These are phyloP conservation scores for Phlyctochytrium bullatum DNA, from an alignment of 192 early-diverging fungal species.

Conservation along the genomic window DNA sequence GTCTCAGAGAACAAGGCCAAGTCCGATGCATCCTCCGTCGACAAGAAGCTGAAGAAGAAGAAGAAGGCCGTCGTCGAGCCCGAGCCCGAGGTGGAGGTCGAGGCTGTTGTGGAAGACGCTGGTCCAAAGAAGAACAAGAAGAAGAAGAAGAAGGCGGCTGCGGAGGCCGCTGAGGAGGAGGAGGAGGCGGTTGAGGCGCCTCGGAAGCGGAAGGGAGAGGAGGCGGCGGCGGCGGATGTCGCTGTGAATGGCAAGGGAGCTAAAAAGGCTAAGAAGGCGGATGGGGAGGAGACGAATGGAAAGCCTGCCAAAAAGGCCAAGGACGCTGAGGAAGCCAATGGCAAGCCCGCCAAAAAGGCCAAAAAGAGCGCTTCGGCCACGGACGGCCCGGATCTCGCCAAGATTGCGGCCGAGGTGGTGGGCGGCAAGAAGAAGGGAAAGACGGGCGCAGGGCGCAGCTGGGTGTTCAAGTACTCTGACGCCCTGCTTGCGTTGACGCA, in stretches of 20 bases:
- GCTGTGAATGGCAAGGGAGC: constrained; percentile 46
- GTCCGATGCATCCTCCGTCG: too few species aligned
- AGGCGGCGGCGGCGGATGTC: background rate
- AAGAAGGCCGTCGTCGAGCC: constrained; percentile 21
- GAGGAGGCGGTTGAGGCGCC: too few species aligned
- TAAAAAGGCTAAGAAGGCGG: constrained; percentile 36
- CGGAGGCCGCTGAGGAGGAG: background rate
- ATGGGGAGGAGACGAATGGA: background rate
- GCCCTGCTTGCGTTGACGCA: constrained; percentile 23
- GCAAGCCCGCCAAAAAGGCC: background rate
- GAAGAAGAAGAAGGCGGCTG: constrained; percentile 29
- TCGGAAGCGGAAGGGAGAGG: constrained; percentile 5
- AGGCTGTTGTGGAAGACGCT: background rate
- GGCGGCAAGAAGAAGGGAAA: constrained; percentile 22
- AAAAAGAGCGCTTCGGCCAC: constrained; percentile 8
- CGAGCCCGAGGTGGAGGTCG: constrained; percentile 5
- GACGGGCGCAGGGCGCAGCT: constrained; percentile 31
- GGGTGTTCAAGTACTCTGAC: constrained; percentile 30
- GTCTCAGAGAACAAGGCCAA: too few species aligned
- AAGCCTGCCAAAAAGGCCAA: too few species aligned
- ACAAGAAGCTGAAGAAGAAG: constrained; percentile 38
- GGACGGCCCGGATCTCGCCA: constrained; percentile 1
- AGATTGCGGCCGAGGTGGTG: constrained; percentile 20
- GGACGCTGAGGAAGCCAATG: background rate
- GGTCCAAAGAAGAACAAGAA: constrained; percentile 52